Conservation (phyloP, 164 flowering plant species). For the Aristolochia contorta region DNA sequence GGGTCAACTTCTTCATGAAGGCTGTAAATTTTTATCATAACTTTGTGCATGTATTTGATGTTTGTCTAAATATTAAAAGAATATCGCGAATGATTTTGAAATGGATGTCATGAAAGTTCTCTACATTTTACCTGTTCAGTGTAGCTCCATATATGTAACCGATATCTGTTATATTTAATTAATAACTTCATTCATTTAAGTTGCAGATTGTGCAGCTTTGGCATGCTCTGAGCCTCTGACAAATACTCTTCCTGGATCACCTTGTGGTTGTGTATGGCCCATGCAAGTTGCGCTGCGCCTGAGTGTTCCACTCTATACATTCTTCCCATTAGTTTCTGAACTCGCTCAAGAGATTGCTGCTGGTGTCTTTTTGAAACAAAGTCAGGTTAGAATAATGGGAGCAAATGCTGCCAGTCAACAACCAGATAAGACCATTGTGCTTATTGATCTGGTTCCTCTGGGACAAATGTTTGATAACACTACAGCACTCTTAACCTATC, state of each 20-base stretch:
- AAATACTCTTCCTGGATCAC: constrained; percentile 71
- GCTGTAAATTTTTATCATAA: too few relatives aligned
- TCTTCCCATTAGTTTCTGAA: constrained; percentile 77
- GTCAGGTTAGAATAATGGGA: constrained; percentile 68
- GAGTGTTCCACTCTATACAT: constrained; percentile 55
- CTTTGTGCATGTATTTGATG: too few relatives aligned
- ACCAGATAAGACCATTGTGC: constrained; percentile 52
- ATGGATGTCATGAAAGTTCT: too few relatives aligned
- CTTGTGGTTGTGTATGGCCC: constrained; percentile 69
- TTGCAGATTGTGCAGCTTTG: constrained; percentile 53
- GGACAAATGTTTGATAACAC: constrained; percentile 50
- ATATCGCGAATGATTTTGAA: too few relatives aligned
- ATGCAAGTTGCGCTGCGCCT: constrained; percentile 69
- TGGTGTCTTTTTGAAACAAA: constrained; percentile 62
- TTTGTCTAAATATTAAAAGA: too few relatives aligned
- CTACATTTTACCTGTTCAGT: too few relatives aligned
- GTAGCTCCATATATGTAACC: too few relatives aligned
- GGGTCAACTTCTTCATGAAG: too few relatives aligned
- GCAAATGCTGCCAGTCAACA: constrained; percentile 65
- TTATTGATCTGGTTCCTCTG: constrained; percentile 60
- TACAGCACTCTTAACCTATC: constrained; percentile 43
- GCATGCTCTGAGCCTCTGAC: constrained; percentile 57
- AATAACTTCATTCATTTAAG: constrained; percentile 1
- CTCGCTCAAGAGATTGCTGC: constrained; percentile 60
- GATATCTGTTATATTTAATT: not conserved